Conservation (phyloP, 106 monocot genomes). For the Gastrodia elata region DNA sequence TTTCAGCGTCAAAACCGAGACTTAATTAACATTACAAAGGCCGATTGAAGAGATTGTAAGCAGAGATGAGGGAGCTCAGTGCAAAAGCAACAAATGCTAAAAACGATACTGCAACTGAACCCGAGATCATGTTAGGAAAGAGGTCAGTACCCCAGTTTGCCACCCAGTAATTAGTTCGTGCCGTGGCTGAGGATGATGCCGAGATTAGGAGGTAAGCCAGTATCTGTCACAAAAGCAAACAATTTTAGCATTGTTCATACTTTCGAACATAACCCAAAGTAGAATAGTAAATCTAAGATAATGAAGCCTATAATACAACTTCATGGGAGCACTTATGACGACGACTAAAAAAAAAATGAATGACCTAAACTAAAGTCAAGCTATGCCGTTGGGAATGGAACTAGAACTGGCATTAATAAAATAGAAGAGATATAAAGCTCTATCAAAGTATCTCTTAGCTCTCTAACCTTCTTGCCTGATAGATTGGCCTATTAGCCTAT, state of each 20-base stretch:
- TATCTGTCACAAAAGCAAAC: constrained; percentile 20
- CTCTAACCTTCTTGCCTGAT: too few species aligned
- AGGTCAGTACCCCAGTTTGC: constrained; percentile 56
- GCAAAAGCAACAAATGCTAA: constrained; percentile 57
- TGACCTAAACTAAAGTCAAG: too few species aligned
- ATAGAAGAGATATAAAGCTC: too few species aligned
- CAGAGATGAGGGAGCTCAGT: constrained; percentile 56
- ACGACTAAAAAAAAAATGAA: too few species aligned
- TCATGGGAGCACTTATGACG: too few species aligned
- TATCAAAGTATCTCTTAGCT: too few species aligned
- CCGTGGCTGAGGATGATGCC: constrained; percentile 50
- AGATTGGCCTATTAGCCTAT: too few species aligned
- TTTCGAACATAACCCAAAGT: too few species aligned
- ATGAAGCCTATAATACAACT: too few species aligned
- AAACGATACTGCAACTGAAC: constrained; percentile 46
- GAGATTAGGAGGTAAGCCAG: constrained; percentile 64
- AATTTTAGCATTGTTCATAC: not conserved
- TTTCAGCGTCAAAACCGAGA: not conserved
- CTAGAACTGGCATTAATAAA: too few species aligned
- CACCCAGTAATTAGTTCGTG: constrained; percentile 45
- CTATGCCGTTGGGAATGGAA: too few species aligned
- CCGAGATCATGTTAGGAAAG: constrained; percentile 52
- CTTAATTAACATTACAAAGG: not conserved
- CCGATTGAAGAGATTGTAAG: constrained; percentile 37
- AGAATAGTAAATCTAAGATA: too few species aligned